Percentiles rank a stretch among this genome's conserved stretches.
phyloP scores from a whole-genome alignment of 108 stramenopile genomes.

The Cyclotella cryptica region DNA sequence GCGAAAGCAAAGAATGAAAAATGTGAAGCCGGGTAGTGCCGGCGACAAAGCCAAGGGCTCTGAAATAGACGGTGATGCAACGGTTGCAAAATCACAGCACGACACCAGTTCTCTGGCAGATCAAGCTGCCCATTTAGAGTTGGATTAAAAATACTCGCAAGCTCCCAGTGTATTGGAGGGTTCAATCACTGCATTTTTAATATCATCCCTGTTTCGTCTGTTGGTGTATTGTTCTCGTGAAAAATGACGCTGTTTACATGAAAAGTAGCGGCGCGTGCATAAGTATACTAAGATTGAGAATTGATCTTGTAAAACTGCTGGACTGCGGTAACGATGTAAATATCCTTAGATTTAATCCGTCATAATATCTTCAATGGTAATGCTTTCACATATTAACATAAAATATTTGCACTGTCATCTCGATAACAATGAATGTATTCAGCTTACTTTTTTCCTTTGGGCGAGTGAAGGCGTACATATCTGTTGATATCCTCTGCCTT shows the following conservation, averaged over 20 bases:
- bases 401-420: too few species aligned
- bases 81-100: constrained; percentile 6
- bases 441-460: constrained; percentile 11
- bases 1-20: constrained; percentile 88
- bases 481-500: constrained; percentile 49
- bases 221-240: too few species aligned
- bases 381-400: background rate
- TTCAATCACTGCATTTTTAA: background rate
- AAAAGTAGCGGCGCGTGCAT: too few species aligned
- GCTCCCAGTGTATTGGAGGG: background rate
- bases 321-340: too few species aligned
- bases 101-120: constrained; percentile 21
- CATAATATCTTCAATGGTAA: background rate
- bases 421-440: background rate
- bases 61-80: constrained; percentile 1
- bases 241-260: too few species aligned
- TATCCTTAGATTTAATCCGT: background rate
- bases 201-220: too few species aligned
- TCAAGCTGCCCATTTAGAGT: constrained; percentile 43
- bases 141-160: constrained; percentile 35
- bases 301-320: background rate
- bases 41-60: constrained; percentile 26
- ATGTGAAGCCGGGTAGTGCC: constrained; percentile 38
- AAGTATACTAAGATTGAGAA: background rate
- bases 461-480: constrained; percentile 38